A percentile compares a stretch with the other conserved stretches of the same genome.
Evolutionary conservation across 2,329 filamentous ascomycete genomes (phyloP).

Genomic region (Capronia coronata): DNA sequence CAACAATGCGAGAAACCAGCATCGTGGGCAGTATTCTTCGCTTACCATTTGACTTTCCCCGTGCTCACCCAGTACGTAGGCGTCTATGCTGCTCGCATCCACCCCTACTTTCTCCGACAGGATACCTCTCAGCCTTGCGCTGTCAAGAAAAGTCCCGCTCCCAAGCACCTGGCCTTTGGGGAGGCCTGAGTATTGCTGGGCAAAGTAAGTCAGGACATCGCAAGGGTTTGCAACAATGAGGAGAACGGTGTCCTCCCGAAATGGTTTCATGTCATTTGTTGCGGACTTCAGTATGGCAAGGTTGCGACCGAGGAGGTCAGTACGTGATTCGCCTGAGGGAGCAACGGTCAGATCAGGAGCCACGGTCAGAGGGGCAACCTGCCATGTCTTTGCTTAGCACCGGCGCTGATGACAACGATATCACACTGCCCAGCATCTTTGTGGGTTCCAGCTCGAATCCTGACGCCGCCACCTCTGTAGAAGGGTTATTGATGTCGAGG

Average conservation of each 20-base stretch:
- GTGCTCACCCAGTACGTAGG: constrained; percentile 47
- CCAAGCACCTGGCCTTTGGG: constrained; percentile 48
- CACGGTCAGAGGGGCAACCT: constrained; percentile 24
- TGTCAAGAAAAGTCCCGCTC: constrained; percentile 50
- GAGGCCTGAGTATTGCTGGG: constrained; percentile 43
- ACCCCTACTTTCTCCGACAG: constrained; percentile 27
- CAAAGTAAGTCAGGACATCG: constrained; percentile 49
- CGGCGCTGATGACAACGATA: constrained; percentile 50
- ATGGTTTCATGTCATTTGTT: constrained; percentile 45
- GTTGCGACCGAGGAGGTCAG: constrained; percentile 45
- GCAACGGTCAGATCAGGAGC: constrained; percentile 1
- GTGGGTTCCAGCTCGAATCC: constrained; percentile 17
- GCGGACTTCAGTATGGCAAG: constrained; percentile 45
- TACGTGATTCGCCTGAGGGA: constrained; percentile 38
- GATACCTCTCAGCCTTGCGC: constrained; percentile 38
- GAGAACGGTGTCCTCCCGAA: constrained; percentile 44
- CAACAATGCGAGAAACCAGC: background rate
- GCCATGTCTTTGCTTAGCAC: constrained; percentile 44
- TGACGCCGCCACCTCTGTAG: constrained; percentile 16
- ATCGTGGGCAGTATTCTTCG: background rate
- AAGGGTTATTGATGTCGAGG: background rate
- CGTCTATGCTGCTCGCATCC: constrained; percentile 33
- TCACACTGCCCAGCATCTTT: constrained; percentile 49
- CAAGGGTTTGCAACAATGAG: constrained; percentile 52
- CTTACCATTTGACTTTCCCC: constrained; percentile 44